Conservation (phyloP, 495 filamentous ascomycete species). For the Pyronema omphalodes region DNA sequence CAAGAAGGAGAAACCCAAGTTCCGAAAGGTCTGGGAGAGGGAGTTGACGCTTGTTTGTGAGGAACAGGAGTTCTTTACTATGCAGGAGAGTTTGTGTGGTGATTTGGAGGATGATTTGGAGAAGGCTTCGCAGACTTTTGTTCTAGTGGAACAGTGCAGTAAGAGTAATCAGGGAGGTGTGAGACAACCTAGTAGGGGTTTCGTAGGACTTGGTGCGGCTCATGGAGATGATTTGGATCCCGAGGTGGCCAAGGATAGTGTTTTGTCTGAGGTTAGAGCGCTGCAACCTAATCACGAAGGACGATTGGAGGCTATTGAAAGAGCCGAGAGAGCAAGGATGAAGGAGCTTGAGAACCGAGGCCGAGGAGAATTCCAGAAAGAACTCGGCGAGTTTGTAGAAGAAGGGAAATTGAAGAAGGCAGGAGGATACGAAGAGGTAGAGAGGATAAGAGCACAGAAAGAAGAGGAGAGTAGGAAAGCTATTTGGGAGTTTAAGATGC, state of each 20-base stretch:
- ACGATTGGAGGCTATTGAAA: constrained; percentile 83
- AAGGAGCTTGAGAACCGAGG: constrained; percentile 65
- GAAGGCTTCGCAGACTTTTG: constrained; percentile 80
- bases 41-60: constrained; percentile 87
- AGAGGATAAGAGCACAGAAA: constrained; percentile 62
- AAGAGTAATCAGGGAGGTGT: constrained; percentile 40
- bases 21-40: constrained; percentile 97
- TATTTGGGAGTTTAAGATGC: constrained; percentile 55
- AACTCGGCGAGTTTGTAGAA: constrained; percentile 71
- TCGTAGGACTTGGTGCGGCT: constrained; percentile 38
- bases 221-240: constrained; percentile 51
- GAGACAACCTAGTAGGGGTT: constrained; percentile 35
- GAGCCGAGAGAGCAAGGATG: constrained; percentile 73
- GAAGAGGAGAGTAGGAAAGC: constrained; percentile 77
- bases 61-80: constrained; percentile 77
- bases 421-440: constrained; percentile 84
- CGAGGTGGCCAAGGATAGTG: constrained; percentile 64
- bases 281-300: constrained; percentile 90
- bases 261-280: constrained; percentile 83
- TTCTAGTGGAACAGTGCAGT: constrained; percentile 85
- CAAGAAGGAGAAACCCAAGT: constrained; percentile 76
- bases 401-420: constrained; percentile 90
- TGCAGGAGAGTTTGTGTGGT: constrained; percentile 82
- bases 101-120: constrained; percentile 90
- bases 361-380: constrained; percentile 44